These are phyloP conservation scores for Globisporangium megalacanthum DNA, from an alignment of 352 stramenopile genomes.

Conservation along the genomic window DNA sequence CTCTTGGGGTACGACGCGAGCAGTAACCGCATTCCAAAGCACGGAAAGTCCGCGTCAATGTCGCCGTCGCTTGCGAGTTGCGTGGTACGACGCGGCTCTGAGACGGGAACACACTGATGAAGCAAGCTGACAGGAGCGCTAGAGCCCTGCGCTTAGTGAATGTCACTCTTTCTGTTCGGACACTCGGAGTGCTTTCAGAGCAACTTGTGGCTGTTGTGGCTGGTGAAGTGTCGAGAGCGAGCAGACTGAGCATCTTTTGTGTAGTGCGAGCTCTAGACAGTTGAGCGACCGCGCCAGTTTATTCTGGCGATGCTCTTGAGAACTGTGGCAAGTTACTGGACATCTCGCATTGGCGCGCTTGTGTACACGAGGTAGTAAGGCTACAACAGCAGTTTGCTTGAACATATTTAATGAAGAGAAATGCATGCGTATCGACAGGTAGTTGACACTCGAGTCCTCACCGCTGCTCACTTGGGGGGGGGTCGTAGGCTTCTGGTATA, in stretches of 20 bases:
- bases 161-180: conserved; percentile 19
- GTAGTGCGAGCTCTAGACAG: conserved; percentile 32
- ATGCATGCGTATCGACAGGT: conserved; percentile 27
- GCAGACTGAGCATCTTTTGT: conserved; percentile 39
- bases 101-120: conserved; percentile 57
- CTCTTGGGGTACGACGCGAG: conserved; percentile 21
- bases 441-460: neutral
- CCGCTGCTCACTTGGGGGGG: neutral
- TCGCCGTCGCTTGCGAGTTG: neutral
- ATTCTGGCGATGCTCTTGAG: conserved; percentile 32
- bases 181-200: neutral
- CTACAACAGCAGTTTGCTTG: conserved; percentile 52
- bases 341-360: conserved; percentile 29
- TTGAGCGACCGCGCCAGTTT: conserved; percentile 23
- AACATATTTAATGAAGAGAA: conserved; percentile 33
- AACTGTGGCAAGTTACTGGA: conserved; percentile 24
- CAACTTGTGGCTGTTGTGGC: neutral
- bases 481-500: conserved; percentile 30
- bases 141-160: conserved; percentile 46
- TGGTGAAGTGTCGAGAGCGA: neutral
- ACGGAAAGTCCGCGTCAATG: conserved; percentile 51
- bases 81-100: conserved; percentile 19
- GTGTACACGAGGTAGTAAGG: conserved; percentile 54
- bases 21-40: conserved; percentile 43
- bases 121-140: conserved; percentile 45